Evolutionary conservation across 148 eudicot species (phyloP), one percentile per base, ranked within the genome.

Genomic region (Rhododendron kiyosumense): DNA sequence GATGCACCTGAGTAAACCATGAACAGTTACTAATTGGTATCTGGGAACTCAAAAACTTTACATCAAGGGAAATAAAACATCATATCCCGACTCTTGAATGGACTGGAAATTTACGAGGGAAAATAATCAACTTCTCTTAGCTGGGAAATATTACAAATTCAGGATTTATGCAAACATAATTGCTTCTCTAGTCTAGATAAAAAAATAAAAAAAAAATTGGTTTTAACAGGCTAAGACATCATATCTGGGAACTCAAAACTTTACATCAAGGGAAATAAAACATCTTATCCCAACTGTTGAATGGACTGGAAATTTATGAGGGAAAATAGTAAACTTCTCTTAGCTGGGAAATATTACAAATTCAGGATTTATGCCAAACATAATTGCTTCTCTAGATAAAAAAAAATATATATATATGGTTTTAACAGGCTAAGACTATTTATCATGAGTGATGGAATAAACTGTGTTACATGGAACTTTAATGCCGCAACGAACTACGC

Each of bases 1-100:
- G 86, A 94, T 90, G 94, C 88, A 92, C 96, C 93, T 92, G 93
- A 96, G 96, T 94, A 93, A 92, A 93, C 91, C 90, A 91, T 87
- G 87, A 26, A 86, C 85, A 84, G 88, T 90, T 87, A 92, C 91
- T 85, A 89, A 87, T 85, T 85, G 86, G 71, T 84, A 67, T 76
- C 81, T 82, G 81, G 77, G 79, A 80, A 85, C 86, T 79, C 76
- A 26, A 84, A 84, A 59, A 84, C 20, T 32, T 71, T 32, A 13
- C 41, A 65, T 65, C n/a, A 24, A 80, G 76, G 78, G 84, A 82
- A 86, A 83, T 75, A 17, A 83, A 54, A 85, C 51, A 34, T 75
- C 41, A 75, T 32, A 74, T 84, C 61, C 65, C 1, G 13, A 34
- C 30, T 49, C 78, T 65, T 43, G 32, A n/a, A 61, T 69, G 36